Conservation (phyloP, 257 asterid species). For the Hygrophila difformis region DNA sequence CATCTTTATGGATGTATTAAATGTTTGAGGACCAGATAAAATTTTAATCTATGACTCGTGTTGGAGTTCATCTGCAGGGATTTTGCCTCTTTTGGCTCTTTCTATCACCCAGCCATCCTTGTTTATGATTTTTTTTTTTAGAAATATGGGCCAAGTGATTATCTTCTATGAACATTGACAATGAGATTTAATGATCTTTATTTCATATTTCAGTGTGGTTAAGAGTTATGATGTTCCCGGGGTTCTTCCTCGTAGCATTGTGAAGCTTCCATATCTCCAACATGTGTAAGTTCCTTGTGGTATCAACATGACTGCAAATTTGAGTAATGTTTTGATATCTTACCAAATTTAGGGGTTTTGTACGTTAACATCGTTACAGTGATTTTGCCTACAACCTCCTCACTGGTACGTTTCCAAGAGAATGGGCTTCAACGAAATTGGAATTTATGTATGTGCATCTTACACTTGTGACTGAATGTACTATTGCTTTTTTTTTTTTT, state of each 20-base stretch:
- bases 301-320: conserved; percentile 8
- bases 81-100: no score
- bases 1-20: no score
- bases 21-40: no score
- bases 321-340: conserved; percentile 1
- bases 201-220: conserved; percentile 47
- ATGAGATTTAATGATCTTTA: conserved; percentile 5
- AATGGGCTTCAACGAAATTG: conserved; percentile 66
- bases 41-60: no score
- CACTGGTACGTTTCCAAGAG: conserved; percentile 65
- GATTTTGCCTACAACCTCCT: conserved; percentile 86
- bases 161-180: background rate
- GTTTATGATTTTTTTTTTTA: no score
- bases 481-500: no score
- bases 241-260: conserved; percentile 50
- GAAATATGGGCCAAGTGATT: no score
- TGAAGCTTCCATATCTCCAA: conserved; percentile 56
- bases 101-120: no score
- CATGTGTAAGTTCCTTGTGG: conserved; percentile 41
- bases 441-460: conserved; percentile 39
- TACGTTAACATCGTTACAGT: conserved; percentile 29
- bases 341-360: conserved; percentile 3
- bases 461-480: conserved; percentile 1
- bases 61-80: no score
- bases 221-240: conserved; percentile 78